phyloP scores from a whole-genome alignment of 2,329 filamentous ascomycete species.

The Teratosphaeria gauchensis region DNA sequence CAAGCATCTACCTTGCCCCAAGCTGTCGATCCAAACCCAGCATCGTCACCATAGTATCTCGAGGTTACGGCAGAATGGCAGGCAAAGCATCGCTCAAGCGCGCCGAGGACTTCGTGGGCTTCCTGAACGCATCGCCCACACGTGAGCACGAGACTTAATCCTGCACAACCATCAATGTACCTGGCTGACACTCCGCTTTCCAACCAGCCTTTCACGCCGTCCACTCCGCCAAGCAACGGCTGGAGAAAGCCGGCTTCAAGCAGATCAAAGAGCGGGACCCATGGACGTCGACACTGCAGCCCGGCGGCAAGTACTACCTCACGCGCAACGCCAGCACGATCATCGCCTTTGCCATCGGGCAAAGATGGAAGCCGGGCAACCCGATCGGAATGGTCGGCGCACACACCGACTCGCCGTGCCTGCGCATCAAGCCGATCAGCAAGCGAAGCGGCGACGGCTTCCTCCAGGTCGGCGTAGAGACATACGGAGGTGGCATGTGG shows the following conservation, averaged over 20 bases:
- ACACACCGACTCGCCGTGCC: slow-evolving; percentile 87
- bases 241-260: slow-evolving; percentile 76
- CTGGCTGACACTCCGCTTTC: not conserved
- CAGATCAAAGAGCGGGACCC: slow-evolving; percentile 80
- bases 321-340: slow-evolving; percentile 90
- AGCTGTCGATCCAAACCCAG: not conserved
- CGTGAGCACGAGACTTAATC: slow-evolving; percentile 49
- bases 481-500: slow-evolving; percentile 94
- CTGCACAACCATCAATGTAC: not conserved
- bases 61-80: slow-evolving; percentile 17
- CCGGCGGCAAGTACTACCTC: slow-evolving; percentile 91
- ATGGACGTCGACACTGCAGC: slow-evolving; percentile 69
- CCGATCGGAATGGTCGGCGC: slow-evolving; percentile 87
- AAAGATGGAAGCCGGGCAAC: slow-evolving; percentile 84
- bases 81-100: slow-evolving; percentile 33
- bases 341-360: slow-evolving; percentile 82
- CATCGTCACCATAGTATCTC: not conserved
- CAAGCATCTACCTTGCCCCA: not conserved
- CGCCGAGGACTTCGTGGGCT: slow-evolving; percentile 79
- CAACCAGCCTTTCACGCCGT: slow-evolving; percentile 83
- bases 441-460: slow-evolving; percentile 82
- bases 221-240: slow-evolving; percentile 61
- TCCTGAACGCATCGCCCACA: slow-evolving; percentile 88
- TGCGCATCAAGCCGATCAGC: slow-evolving; percentile 88
- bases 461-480: slow-evolving; percentile 90